These are phyloP conservation scores for Arxiozyma telluris DNA, from an alignment of 1,139 yeast species.

Conservation along the genomic window DNA sequence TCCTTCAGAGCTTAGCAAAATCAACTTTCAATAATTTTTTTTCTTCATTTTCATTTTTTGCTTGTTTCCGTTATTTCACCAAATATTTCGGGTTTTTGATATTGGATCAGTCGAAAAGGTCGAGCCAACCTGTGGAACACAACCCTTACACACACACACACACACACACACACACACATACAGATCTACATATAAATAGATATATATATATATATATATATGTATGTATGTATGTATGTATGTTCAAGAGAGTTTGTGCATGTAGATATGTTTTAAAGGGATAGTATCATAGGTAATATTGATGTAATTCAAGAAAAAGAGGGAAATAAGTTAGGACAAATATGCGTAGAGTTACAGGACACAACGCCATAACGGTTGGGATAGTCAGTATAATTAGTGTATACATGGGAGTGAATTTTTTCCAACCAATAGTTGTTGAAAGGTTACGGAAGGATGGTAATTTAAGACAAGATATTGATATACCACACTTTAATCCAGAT, in stretches of 20 bases:
- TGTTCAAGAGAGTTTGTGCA: too few species aligned
- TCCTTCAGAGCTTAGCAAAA: neutral
- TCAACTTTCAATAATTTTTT: neutral
- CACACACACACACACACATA: neutral
- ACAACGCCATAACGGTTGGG: constrained; percentile 30
- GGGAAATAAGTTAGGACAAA: neutral
- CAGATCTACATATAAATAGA: too few species aligned
- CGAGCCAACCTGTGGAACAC: too few species aligned
- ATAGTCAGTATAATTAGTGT: constrained; percentile 36
- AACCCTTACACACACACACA: too few species aligned
- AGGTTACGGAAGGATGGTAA: constrained; percentile 60
- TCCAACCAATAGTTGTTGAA: constrained; percentile 66
- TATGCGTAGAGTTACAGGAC: constrained; percentile 33
- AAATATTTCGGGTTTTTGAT: neutral
- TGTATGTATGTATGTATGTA: too few species aligned
- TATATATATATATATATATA: too few species aligned
- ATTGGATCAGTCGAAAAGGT: neutral
- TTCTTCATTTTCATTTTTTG: neutral
- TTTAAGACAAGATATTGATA: constrained; percentile 47
- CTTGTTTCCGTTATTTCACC: neutral
- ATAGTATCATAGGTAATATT: neutral
- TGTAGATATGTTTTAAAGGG: neutral
- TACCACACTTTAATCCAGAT: constrained; percentile 27
- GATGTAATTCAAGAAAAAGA: neutral
- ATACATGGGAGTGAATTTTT: constrained; percentile 53